phyloP scores from a whole-genome alignment of 805 yeast genomes.

The Saturnispora dispora region DNA sequence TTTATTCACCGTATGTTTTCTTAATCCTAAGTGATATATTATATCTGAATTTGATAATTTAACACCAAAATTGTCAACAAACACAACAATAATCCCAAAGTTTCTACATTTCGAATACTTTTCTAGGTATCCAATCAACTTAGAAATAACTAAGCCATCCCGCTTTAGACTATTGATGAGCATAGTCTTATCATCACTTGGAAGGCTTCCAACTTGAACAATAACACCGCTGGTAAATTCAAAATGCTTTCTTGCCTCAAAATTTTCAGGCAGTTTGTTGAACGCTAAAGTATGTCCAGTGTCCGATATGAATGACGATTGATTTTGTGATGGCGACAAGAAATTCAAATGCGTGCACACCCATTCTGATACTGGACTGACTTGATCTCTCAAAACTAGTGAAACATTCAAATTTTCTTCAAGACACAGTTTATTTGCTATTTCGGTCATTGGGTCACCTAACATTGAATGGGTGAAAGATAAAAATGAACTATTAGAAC shows the following conservation, averaged over 20 bases:
- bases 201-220: slow-evolving; percentile 42
- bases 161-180: slow-evolving; percentile 2
- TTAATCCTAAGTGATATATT: slow-evolving; percentile 4
- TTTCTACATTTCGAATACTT: neutral
- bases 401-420: slow-evolving; percentile 17
- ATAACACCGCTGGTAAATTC: slow-evolving; percentile 35
- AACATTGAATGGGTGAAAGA: neutral
- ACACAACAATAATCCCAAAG: slow-evolving; percentile 11
- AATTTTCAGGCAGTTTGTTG: slow-evolving; percentile 34
- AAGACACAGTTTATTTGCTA: slow-evolving; percentile 4
- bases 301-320: neutral
- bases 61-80: slow-evolving; percentile 7
- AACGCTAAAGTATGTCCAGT: slow-evolving; percentile 23
- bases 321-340: neutral
- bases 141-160: slow-evolving; percentile 9
- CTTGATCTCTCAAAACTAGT: slow-evolving; percentile 29
- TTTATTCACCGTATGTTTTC: neutral
- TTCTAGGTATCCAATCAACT: slow-evolving; percentile 5
- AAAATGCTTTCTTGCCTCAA: slow-evolving; percentile 31
- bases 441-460: neutral
- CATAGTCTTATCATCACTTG: neutral
- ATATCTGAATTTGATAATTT: slow-evolving; percentile 3
- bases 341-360: slow-evolving; percentile 11
- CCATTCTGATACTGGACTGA: slow-evolving; percentile 24
- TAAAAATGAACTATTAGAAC: neutral